Evolutionary conservation across 805 yeast species (phyloP).

Genomic region (Kluyveromyces wickerhamii): DNA sequence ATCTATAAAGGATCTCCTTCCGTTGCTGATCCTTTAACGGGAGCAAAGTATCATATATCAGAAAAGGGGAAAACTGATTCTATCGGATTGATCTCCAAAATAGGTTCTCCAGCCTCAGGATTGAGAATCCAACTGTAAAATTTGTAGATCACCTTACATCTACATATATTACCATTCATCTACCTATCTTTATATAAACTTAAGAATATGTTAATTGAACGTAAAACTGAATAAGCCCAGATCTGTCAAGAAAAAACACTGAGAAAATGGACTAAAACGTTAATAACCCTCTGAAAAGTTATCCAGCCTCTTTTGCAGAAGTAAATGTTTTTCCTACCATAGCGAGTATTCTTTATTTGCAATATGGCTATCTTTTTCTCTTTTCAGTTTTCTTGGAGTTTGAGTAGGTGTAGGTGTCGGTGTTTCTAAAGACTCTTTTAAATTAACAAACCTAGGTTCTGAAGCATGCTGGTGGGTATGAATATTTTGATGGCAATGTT

Average conservation of each 20-base stretch:
- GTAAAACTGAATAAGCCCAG: too few species aligned
- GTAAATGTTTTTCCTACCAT: too few species aligned
- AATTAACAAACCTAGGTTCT: constrained; percentile 2
- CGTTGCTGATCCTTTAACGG: constrained; percentile 77
- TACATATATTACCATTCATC: too few species aligned
- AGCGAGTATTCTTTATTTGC: constrained; percentile 4
- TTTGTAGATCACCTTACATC: too few species aligned
- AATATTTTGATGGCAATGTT: constrained; percentile 5
- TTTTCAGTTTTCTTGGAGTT: constrained; percentile 5
- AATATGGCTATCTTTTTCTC: constrained; percentile 3
- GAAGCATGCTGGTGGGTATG: not conserved
- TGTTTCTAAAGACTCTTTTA: constrained; percentile 5
- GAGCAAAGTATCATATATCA: constrained; percentile 73
- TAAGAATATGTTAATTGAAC: too few species aligned
- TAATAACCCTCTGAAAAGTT: too few species aligned
- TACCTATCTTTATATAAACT: too few species aligned
- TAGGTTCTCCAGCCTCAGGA: constrained; percentile 93
- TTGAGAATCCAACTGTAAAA: constrained; percentile 41
- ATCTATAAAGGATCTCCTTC: constrained; percentile 67
- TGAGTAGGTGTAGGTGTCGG: constrained; percentile 6
- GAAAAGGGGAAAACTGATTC: constrained; percentile 74
- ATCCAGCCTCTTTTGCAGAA: too few species aligned
- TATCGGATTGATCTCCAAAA: constrained; percentile 65
- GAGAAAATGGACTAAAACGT: too few species aligned
- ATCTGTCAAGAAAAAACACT: too few species aligned